Evolutionary conservation across 2,329 filamentous ascomycete genomes (phyloP), one percentile per base, ranked within the genome.

Genomic region (Botrytis fabae): DNA sequence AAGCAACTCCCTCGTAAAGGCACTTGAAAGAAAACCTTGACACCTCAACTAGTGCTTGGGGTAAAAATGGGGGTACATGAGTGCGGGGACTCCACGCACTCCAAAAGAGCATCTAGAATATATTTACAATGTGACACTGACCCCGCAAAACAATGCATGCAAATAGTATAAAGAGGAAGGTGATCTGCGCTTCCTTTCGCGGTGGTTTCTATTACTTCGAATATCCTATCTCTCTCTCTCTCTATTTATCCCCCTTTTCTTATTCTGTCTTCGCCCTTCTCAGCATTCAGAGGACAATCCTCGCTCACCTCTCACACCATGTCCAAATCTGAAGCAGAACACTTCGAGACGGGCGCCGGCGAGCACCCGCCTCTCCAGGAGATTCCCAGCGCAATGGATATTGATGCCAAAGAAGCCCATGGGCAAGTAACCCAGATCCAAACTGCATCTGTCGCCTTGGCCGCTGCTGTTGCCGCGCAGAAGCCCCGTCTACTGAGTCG

Each of bases 401-500:
- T 28, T 12, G 28, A 66, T 7, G 10, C 28, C 64, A 66, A 66
- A 54, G 44, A 35, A 38, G 25, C 64, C 3, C 44, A 38, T 38
- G 64, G 44, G 32, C 44, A 51, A 16, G 28, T n/a, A 38, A 66
- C 64, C 20, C 77, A 83, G 72, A 78, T 84, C 46, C 80, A 81
- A 68, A 78, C 83, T 35, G 81, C 82, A 28, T 83, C 82, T 2
- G 79, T 79, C 1, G 81, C 80, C 12, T 74, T 82, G 48, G 79
- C 80, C 4, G 78, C 81, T 63, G 81, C 81, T 0, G 77, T 79
- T 9, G 74, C 77, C n/a, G 75, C 78, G 62, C 80, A 81, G 72
- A 81, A 82, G 74, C 81, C 81, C 12, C 77, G 74, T 28, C 73
- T 82, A 10, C 72, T 77, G 79, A 85, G 83, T 18, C 81, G 79